Base-by-base conservation (phyloP, 2,329 filamentous ascomycete species). In the Malbranchea zuffiana region DNA sequence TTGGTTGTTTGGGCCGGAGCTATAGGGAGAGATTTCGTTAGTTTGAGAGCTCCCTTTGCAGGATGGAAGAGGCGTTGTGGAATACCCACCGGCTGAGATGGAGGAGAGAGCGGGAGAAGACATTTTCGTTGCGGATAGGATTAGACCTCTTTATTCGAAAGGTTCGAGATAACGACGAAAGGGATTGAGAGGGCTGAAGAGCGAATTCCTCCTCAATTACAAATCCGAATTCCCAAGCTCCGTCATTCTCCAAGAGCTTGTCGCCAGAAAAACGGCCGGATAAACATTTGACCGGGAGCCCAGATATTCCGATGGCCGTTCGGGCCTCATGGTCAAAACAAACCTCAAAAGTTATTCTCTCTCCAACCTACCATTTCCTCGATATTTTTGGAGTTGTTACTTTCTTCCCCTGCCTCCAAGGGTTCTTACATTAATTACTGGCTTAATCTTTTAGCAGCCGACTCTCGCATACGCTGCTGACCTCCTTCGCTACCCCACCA, bases 401-500 rank as follows among this genome's bases (percentile, higher is more conserved):
- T 25, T 10, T 12, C 10, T 4, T 31, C 8, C 1, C n/a, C 10
- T 5, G 1, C 35, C 29, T 27, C 23, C 29, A 32, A 35, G 26
- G 42, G 43, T 44, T 31, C 34, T 36, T 30, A 33, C 34, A 39
- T 28, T 23, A 39, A 39, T 39, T 40, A 21, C 35, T 29, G 21
- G 29, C 27, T 29, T n/a, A n/a, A 37, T 41, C 36, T 33, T 39
- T 17, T 29, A 25, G 5, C 32, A 12, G 23, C 28, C 12, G 7
- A 16, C 11, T 19, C 30, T 31, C 26, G 17, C 18, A 1, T 18
- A 32, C 6, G 23, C 24, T 17, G 15, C 31, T 38, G 29, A 8
- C 47, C 44, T 46, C 49, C 47, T 47, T 47, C 50, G 47, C 40
- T 56, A 57, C 53, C 52, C 54, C 53, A 55, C 58, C 45, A 78